Evolutionary conservation across 805 yeast species (phyloP), one percentile per base, ranked within the genome.

Genomic region (Blastobotrys attinorum): DNA sequence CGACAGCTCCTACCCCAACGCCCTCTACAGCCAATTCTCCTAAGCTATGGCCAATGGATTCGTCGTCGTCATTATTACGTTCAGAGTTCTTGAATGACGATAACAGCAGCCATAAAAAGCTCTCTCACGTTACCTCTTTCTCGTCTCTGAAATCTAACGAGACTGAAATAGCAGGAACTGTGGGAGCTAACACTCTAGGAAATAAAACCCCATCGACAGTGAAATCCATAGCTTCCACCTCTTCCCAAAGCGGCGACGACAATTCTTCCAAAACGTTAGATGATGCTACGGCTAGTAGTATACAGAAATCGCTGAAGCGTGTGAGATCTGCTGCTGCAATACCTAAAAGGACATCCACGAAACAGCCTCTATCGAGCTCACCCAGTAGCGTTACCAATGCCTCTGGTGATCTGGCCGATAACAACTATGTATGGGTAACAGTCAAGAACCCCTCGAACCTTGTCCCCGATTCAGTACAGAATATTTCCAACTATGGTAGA

Each of bases 381-480:
- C 29, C 29, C 7, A 25, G 29, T 25, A 8, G 10, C 11, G 29
- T 7, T 7, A 25, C 11, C 29, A 7, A 25, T 8, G n/a, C n/a
- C n/a, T 25, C 29, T 16, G 42, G 40, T n/a, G 50, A 47, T 27
- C 18, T 37, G 13, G 45, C 43, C n/a, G 42, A 22, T n/a, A 43
- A 45, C 18, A 47, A 49, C 25, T 43, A 61, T 18, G 67, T 72
- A 56, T 76, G 92, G 86, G 73, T 83, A 1, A 74, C 73, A 31
- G 73, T 84, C 22, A 66, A 68, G 4, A 90, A 89, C 53, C 96
- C 97, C 0, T 87, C 96, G 0, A 75, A 75, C 46, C 80, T 81
- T 4, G 66, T 76, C 3, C 71, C 73, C 25, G 65, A 72, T 2
- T 81, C 77, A 40, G 64, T 76, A 6, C 65, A 81, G 13, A 71